phyloP scores from a whole-genome alignment of 2,329 filamentous ascomycete species.

The Calonectria naviculata region DNA sequence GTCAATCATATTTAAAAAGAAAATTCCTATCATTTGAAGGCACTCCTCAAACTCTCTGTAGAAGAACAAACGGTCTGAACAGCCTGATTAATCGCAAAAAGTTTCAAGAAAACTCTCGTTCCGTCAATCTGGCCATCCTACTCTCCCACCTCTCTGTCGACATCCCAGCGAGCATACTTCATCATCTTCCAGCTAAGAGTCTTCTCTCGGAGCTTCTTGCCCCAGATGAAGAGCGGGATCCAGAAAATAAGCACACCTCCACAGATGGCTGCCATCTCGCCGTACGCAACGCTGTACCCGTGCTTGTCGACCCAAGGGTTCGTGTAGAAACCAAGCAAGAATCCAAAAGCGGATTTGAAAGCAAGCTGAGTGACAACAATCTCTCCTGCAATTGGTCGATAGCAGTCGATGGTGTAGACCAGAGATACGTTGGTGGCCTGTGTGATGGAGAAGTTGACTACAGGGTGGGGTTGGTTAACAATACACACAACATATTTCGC shows the following conservation, averaged over 20 bases:
- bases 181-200: conserved; percentile 22
- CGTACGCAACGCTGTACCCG: conserved; percentile 61
- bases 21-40: background rate
- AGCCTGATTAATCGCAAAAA: background rate
- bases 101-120: background rate
- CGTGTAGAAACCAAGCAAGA: conserved; percentile 67
- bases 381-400: conserved; percentile 31
- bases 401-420: conserved; percentile 33
- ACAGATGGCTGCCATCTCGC: conserved; percentile 64
- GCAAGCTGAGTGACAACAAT: conserved; percentile 45
- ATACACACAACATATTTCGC: too few relatives aligned
- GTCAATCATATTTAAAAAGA: background rate
- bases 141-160: conserved; percentile 30
- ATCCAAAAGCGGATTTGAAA: conserved; percentile 66
- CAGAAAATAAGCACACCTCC: conserved; percentile 56
- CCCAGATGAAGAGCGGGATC: conserved; percentile 62
- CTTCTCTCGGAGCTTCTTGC: conserved; percentile 46
- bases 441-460: conserved; percentile 31
- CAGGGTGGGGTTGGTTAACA: conserved; percentile 40
- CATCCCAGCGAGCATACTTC: conserved; percentile 24
- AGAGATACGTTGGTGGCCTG: conserved; percentile 33
- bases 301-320: conserved; percentile 62
- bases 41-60: background rate
- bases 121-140: background rate
- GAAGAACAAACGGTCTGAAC: background rate